Evolutionary conservation across 768 basidiomycete genomes (phyloP).

Genomic region (Gymnopilus junonius): DNA sequence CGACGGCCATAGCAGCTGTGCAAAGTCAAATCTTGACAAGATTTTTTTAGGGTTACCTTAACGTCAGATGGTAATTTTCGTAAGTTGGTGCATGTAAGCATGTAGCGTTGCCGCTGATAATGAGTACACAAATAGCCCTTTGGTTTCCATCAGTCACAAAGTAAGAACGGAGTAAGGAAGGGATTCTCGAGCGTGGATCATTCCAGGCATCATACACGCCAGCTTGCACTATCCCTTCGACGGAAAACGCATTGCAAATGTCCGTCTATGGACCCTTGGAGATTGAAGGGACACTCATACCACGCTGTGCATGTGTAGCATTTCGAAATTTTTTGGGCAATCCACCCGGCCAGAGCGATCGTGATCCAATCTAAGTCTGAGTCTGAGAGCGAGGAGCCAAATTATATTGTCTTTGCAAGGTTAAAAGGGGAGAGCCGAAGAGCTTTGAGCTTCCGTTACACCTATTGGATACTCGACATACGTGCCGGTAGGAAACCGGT

Average conservation of each 20-base stretch:
- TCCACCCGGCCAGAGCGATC: not conserved
- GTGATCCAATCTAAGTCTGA: not conserved
- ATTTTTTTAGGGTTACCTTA: conserved; percentile 3
- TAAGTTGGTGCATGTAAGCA: not conserved
- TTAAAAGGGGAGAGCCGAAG: not conserved
- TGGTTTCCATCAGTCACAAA: conserved; percentile 3
- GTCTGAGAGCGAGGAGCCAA: not conserved
- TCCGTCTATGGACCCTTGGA: not conserved
- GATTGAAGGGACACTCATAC: not conserved
- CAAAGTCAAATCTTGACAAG: conserved; percentile 4
- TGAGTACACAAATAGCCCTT: conserved; percentile 1
- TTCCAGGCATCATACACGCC: conserved; percentile 8
- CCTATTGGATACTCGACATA: not conserved
- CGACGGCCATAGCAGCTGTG: conserved; percentile 3
- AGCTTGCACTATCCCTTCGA: not conserved
- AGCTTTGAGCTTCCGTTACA: not conserved
- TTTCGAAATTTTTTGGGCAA: not conserved
- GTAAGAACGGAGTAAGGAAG: conserved; percentile 4
- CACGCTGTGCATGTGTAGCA: not conserved
- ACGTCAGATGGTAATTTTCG: not conserved
- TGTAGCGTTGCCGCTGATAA: not conserved
- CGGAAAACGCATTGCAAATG: not conserved
- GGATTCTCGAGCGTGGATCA: conserved; percentile 28
- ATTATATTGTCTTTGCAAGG: no score
- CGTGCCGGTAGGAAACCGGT: not conserved